Percentiles rank a stretch among this genome's conserved stretches.
phyloP scores from a whole-genome alignment of 1,284 basidiomycete species.

The Pisolithus thermaeus region DNA sequence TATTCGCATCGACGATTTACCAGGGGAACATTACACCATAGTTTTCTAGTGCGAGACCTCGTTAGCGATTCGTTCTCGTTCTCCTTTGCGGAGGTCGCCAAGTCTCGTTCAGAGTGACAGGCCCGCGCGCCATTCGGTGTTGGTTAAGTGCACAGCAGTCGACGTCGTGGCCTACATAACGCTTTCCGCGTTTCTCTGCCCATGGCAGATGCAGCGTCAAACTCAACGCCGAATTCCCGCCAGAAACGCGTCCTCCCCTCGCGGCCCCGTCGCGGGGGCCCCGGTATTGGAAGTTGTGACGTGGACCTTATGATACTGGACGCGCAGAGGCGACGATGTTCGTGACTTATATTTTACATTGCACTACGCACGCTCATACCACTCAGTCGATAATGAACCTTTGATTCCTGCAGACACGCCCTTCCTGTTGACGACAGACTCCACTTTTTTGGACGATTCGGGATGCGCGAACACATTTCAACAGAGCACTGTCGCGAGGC shows the following conservation, averaged over 20 bases:
- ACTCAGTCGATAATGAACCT: slow-evolving; percentile 62
- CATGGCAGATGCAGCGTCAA: slow-evolving; percentile 23
- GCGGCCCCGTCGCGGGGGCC: slow-evolving; percentile 71
- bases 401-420: slow-evolving; percentile 59
- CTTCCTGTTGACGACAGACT: slow-evolving; percentile 69
- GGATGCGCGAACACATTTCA: slow-evolving; percentile 32
- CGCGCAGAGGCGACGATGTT: slow-evolving; percentile 72
- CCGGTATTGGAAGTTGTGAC: slow-evolving; percentile 69
- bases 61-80: neutral
- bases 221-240: slow-evolving; percentile 25
- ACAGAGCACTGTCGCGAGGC: slow-evolving; percentile 54
- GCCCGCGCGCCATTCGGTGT: too few species aligned
- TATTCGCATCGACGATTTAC: too few species aligned
- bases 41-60: neutral
- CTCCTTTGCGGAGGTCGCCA: too few species aligned
- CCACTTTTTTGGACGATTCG: slow-evolving; percentile 35
- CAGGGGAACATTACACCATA: too few species aligned
- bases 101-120: too few species aligned
- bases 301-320: slow-evolving; percentile 82
- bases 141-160: neutral
- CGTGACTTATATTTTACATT: slow-evolving; percentile 30
- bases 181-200: slow-evolving; percentile 5
- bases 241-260: slow-evolving; percentile 77
- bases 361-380: slow-evolving; percentile 14
- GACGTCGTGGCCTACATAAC: neutral